Percentiles rank a stretch among this genome's conserved stretches.
Conservation (phyloP, 192 early-diverging fungal genomes). For the Linderina pennispora region DNA sequence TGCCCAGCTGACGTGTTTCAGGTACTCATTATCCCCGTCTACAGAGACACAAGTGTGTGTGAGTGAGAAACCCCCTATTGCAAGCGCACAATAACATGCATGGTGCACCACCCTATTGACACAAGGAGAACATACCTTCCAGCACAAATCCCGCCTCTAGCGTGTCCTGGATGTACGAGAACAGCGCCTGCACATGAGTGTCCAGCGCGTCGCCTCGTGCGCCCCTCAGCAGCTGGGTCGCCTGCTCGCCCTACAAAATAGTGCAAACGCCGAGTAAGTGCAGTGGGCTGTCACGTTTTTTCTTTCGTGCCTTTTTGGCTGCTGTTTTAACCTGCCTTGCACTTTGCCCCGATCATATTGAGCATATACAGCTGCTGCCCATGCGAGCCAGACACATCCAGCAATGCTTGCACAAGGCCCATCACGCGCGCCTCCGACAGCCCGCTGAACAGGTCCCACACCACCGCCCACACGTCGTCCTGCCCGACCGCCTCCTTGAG, state of each 20-base stretch:
- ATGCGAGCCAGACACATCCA: constrained; percentile 8
- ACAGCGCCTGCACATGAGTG: constrained; percentile 28
- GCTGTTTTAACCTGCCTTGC: constrained; percentile 27
- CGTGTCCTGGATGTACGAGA: constrained; percentile 14
- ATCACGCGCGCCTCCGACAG: constrained; percentile 6
- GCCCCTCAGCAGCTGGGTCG: constrained; percentile 8
- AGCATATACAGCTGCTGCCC: constrained; percentile 19
- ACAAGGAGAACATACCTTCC: constrained; percentile 10
- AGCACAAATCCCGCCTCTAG: not conserved
- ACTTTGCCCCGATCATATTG: constrained; percentile 13
- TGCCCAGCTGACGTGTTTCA: constrained; percentile 31
- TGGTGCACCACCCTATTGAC: not conserved
- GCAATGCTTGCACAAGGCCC: constrained; percentile 1
- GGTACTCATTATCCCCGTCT: constrained; percentile 31
- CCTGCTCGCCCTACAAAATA: constrained; percentile 22
- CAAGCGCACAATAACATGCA: not conserved
- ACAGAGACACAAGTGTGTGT: too few species aligned
- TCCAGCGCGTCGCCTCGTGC: constrained; percentile 29
- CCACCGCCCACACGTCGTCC: constrained; percentile 14
- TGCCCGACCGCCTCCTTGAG: constrained; percentile 7
- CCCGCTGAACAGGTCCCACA: constrained; percentile 27
- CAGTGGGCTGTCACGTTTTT: too few species aligned
- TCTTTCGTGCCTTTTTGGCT: too few species aligned
- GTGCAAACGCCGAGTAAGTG: not conserved
- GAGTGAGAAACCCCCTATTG: too few species aligned